Conservation (phyloP, 2,329 filamentous ascomycete genomes). For the Fusarium sp. region DNA sequence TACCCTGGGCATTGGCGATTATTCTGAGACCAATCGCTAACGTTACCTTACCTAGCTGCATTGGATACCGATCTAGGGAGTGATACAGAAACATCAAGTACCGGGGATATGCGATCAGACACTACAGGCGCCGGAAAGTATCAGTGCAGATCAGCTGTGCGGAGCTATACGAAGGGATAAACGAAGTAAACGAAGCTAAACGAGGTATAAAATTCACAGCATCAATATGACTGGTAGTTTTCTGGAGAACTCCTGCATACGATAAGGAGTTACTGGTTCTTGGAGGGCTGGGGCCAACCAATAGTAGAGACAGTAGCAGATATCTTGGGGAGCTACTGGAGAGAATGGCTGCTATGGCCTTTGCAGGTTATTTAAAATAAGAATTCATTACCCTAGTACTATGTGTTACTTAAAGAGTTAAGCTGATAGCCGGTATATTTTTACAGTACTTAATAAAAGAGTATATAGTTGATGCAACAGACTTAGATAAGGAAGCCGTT, state of each 20-base stretch:
- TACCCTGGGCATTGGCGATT: background rate
- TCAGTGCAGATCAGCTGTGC: background rate
- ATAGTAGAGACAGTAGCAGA: background rate
- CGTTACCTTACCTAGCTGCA: accelerated
- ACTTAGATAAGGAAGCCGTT: too few species aligned
- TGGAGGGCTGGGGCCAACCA: background rate
- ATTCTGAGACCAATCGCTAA: background rate
- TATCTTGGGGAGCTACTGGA: background rate
- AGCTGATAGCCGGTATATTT: too few species aligned
- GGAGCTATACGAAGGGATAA: background rate
- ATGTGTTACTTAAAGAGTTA: too few species aligned
- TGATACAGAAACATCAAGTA: background rate
- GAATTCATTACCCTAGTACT: background rate
- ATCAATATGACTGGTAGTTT: background rate
- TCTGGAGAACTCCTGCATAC: background rate
- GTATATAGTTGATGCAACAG: too few species aligned
- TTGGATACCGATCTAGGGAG: background rate
- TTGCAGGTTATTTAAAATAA: background rate
- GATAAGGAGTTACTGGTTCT: background rate
- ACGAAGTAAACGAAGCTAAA: background rate
- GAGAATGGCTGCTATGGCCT: background rate
- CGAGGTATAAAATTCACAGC: background rate
- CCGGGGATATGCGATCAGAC: accelerated
- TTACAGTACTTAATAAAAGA: too few species aligned
- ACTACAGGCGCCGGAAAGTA: accelerated